Percentiles rank a stretch among this genome's conserved stretches.
Conservation (phyloP, 2,329 filamentous ascomycete genomes). For the Rhynchosporium graminicola region DNA sequence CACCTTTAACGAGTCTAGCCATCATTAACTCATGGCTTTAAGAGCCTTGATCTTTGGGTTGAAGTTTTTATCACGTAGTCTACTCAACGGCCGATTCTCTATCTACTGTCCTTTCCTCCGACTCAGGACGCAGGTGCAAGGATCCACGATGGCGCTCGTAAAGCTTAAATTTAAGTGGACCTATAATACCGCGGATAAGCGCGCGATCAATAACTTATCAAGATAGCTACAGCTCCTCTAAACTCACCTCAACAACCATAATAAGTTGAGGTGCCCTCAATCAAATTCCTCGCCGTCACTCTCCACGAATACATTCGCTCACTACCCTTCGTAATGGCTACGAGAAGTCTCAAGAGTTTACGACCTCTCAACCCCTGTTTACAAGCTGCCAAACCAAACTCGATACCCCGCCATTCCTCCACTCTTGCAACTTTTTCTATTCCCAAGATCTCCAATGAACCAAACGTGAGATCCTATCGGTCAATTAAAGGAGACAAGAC, state of each 20-base stretch:
- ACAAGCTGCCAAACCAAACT: constrained; percentile 24
- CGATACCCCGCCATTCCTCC: constrained; percentile 36
- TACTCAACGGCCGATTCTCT: not conserved
- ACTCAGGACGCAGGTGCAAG: not conserved
- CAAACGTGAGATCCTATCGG: constrained; percentile 70
- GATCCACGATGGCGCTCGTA: not conserved
- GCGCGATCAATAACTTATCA: not conserved
- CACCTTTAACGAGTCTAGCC: no score
- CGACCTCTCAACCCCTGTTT: constrained; percentile 29
- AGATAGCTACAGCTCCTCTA: not conserved
- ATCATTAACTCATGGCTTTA: no score
- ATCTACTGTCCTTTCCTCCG: not conserved
- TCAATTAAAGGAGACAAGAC: constrained; percentile 18
- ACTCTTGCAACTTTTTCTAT: constrained; percentile 79
- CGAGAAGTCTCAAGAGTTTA: constrained; percentile 34
- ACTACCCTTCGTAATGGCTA: constrained; percentile 26
- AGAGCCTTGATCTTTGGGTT: not conserved
- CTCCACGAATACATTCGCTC: not conserved
- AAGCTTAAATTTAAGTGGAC: not conserved
- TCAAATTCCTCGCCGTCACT: not conserved
- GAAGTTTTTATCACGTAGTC: not conserved
- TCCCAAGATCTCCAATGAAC: constrained; percentile 86
- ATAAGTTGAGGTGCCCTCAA: not conserved
- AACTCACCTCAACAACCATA: not conserved
- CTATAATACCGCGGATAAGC: not conserved